These are phyloP conservation scores for Pholiota adiposa DNA, from an alignment of 1,284 basidiomycete genomes.

Conservation along the genomic window DNA sequence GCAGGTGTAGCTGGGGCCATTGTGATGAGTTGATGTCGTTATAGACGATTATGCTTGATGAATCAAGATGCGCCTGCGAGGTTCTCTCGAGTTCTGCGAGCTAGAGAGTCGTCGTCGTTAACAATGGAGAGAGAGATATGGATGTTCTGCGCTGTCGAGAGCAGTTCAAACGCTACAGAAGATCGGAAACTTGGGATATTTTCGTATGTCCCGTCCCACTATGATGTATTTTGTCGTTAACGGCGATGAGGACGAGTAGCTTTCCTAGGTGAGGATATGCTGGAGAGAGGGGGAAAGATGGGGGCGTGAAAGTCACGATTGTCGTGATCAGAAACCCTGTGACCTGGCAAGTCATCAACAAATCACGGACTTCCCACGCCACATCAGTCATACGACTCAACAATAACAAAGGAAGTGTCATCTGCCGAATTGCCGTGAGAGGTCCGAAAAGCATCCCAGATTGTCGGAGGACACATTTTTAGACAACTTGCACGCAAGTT, in stretches of 20 bases:
- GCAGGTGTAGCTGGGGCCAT: constrained; percentile 28
- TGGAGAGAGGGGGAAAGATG: constrained; percentile 18
- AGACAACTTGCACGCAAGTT: too few relatives aligned
- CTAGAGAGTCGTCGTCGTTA: constrained; percentile 5
- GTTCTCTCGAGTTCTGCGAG: background rate
- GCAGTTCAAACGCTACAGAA: constrained; percentile 17
- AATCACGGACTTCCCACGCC: constrained; percentile 34
- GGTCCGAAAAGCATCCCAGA: too few relatives aligned
- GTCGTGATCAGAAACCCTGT: constrained; percentile 41
- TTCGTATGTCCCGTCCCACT: background rate
- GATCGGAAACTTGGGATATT: constrained; percentile 21
- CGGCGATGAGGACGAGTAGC: constrained; percentile 9
- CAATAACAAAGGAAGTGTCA: background rate
- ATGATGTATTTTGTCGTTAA: constrained; percentile 1
- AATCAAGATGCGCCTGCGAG: background rate
- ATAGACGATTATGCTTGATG: background rate
- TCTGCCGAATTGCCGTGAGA: too few relatives aligned
- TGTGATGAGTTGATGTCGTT: background rate
- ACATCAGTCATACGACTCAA: constrained; percentile 16
- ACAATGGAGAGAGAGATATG: constrained; percentile 15
- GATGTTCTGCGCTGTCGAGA: background rate
- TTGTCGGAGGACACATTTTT: too few relatives aligned
- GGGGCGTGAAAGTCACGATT: constrained; percentile 41
- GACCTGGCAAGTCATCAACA: constrained; percentile 34
- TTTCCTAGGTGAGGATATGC: background rate